These are phyloP conservation scores for Suillus brevipes DNA, from an alignment of 768 basidiomycete species.

Conservation along the genomic window DNA sequence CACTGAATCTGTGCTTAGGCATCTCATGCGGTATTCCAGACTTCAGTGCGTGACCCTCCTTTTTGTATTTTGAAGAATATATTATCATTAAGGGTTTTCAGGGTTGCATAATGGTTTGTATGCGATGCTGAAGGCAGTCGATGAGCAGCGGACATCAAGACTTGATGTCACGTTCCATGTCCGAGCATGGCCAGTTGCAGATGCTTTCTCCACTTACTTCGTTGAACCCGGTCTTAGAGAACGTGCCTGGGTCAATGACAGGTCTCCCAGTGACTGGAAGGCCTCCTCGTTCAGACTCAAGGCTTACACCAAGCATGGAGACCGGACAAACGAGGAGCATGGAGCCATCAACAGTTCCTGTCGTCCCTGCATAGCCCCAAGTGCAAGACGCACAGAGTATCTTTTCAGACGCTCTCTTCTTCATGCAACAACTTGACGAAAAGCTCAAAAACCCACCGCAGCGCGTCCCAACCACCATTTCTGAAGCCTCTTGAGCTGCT, in stretches of 20 bases:
- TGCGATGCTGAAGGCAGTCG: too few species aligned
- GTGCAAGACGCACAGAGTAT: slow-evolving; percentile 38
- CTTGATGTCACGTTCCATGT: slow-evolving; percentile 1
- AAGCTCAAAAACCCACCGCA: slow-evolving; percentile 26
- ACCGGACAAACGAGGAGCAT: slow-evolving; percentile 19
- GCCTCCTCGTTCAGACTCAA: slow-evolving; percentile 41
- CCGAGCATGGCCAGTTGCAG: slow-evolving; percentile 1
- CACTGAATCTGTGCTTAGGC: too few species aligned
- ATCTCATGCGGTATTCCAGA: too few species aligned
- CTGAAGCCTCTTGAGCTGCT: slow-evolving; percentile 43
- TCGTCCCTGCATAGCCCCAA: slow-evolving; percentile 30
- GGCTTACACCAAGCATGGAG: slow-evolving; percentile 32
- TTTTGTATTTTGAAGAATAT: too few species aligned
- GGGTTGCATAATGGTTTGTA: too few species aligned
- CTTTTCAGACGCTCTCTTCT: slow-evolving; percentile 61
- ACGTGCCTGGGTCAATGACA: slow-evolving; percentile 19
- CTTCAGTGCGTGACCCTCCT: too few species aligned
- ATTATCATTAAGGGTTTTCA: too few species aligned
- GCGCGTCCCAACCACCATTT: slow-evolving; percentile 47
- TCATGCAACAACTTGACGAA: slow-evolving; percentile 60
- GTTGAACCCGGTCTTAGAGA: slow-evolving; percentile 18
- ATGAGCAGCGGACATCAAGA: slow-evolving; percentile 3
- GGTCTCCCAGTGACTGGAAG: slow-evolving; percentile 24
- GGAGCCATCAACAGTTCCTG: slow-evolving; percentile 20
- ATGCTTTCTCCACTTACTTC: not conserved